phyloP scores from a whole-genome alignment of 2,329 filamentous ascomycete genomes.

The Aquanectria penicillioides region DNA sequence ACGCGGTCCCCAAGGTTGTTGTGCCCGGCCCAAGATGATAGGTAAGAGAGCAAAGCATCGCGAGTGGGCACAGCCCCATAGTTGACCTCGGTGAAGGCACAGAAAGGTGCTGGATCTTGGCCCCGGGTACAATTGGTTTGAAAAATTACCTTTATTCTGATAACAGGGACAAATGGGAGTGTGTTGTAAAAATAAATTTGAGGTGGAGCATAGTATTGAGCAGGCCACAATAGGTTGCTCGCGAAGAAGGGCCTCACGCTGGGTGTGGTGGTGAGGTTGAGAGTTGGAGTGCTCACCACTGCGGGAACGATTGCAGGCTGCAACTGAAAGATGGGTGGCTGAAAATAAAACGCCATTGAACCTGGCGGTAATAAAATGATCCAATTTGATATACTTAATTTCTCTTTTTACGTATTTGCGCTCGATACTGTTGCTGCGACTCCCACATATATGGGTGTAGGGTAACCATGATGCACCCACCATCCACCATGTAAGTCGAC shows the following conservation, averaged over 20 bases:
- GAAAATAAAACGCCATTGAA: conserved; percentile 41
- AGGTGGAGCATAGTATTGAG: neutral
- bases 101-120: conserved; percentile 13
- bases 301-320: neutral
- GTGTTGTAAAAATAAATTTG: neutral
- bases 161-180: neutral
- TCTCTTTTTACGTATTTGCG: neutral
- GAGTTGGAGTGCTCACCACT: neutral
- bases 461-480: neutral
- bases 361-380: neutral
- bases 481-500: neutral
- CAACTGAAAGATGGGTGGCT: conserved; percentile 36
- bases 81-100: conserved; percentile 24
- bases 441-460: neutral
- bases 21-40: conserved; percentile 24
- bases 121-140: conserved; percentile 18
- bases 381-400: too few species aligned
- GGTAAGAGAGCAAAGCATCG: conserved; percentile 25
- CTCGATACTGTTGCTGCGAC: neutral
- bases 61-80: conserved; percentile 27
- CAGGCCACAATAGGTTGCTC: neutral
- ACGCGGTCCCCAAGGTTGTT: conserved; percentile 28
- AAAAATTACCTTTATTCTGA: conserved; percentile 33
- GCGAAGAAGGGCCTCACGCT: neutral
- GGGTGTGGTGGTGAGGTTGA: neutral